Base-by-base conservation (phyloP, 164 flowering plant genomes). In the Macadamia tetraphylla region DNA sequence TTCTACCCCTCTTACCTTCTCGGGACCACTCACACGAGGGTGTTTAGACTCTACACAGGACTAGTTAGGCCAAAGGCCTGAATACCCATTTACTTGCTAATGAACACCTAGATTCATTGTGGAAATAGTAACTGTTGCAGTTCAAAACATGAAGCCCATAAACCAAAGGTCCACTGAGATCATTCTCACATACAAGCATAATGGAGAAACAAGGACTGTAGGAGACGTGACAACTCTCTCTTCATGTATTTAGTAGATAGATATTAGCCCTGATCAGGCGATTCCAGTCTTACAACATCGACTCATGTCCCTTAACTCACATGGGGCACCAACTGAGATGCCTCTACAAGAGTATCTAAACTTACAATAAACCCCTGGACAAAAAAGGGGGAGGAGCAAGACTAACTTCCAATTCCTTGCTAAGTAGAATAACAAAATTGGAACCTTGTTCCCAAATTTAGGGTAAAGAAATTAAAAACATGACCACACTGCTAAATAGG, bases 341-440 rank as follows among this genome's bases (percentile, higher is more conserved):
- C 69, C 74, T 60, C 73, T 64, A 49, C 62, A 46, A 46, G 60
- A 60, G 58, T 71, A 65, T 71, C 64, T 17, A 18, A 46, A 60
- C 2, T 64, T 60, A 79, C 65, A 66, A 69, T 73, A 73, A 75
- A 70, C 71, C 76, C 81, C 73, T 62, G 64, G 63, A 68, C 67
- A 69, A 71, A 76, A 23, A 80, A 71, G 62, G 65, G 63, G 76
- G 15, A 49, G 80, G 71, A 69, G 71, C 65, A 73, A 76, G 64
- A 74, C 67, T 58, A 74, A 56, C 78, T 78, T 79, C 76, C 70
- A 70, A 68, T 63, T 68, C 72, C 62, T 69, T 71, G 63, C 73
- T 63, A 69, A 32, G 67, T 44, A 52, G 23, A 23, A 23, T 3
- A 42, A 60, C 69, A 49, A 65, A 76, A 75, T 66, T 72, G 77